Conservation (phyloP, 192 early-diverging fungal species). For the Coemansia furcata region DNA sequence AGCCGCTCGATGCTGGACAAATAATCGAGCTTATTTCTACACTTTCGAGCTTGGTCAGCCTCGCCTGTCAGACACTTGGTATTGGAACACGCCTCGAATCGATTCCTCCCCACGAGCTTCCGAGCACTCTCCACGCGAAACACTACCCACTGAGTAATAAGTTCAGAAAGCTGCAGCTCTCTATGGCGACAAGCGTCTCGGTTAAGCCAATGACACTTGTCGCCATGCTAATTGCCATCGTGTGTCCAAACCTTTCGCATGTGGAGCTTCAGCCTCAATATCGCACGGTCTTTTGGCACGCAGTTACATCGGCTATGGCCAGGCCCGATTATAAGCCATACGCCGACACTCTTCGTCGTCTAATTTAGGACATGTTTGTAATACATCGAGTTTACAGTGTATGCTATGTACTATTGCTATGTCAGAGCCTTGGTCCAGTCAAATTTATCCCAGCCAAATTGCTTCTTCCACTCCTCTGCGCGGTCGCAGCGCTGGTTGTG, state of each 20-base stretch:
- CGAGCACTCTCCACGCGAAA: neutral
- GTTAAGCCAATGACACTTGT: neutral
- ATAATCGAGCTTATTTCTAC: neutral
- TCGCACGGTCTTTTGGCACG: neutral
- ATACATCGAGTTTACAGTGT: neutral
- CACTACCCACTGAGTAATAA: neutral
- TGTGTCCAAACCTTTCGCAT: neutral
- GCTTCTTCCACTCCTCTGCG: conserved; percentile 55
- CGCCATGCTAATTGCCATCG: neutral
- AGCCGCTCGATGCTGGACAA: neutral
- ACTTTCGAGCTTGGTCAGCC: neutral
- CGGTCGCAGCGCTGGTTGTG: conserved; percentile 54
- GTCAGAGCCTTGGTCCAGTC: conserved; percentile 77
- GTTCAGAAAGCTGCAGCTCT: neutral
- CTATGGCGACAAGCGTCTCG: neutral
- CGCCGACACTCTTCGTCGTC: neutral
- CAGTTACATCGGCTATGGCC: neutral
- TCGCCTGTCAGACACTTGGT: neutral
- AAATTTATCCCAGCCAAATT: conserved; percentile 67
- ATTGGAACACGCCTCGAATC: neutral
- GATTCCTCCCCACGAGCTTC: neutral
- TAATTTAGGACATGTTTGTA: neutral
- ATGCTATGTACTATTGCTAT: neutral
- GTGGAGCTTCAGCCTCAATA: neutral
- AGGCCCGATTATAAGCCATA: neutral